Conservation (phyloP, 2,329 filamentous ascomycete genomes). For the Botrytis elliptica region DNA sequence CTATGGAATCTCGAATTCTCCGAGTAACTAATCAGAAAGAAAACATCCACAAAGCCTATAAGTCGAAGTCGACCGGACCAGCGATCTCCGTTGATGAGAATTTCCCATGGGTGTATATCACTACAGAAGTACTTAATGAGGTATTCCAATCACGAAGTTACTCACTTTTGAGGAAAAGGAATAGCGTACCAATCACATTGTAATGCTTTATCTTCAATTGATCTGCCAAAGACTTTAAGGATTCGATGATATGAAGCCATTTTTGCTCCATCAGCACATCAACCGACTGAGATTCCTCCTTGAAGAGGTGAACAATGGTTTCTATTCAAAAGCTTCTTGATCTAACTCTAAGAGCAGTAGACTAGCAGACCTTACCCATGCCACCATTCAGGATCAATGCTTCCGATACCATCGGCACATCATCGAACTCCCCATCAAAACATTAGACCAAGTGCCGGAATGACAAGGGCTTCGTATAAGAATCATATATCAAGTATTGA, state of each 20-base stretch:
- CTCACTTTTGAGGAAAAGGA: neutral
- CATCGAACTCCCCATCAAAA: neutral
- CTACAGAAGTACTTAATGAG: slow-evolving; percentile 24
- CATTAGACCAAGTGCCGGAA: neutral
- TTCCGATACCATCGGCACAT: neutral
- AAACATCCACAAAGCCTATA: slow-evolving; percentile 41
- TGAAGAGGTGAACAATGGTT: rapidly evolving
- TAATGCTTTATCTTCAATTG: slow-evolving; percentile 37
- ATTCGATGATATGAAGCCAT: slow-evolving; percentile 42
- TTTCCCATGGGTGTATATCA: slow-evolving; percentile 41
- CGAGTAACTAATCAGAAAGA: slow-evolving; percentile 41
- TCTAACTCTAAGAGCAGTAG: neutral
- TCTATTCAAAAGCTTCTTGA: neutral
- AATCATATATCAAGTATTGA: neutral
- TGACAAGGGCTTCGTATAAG: neutral
- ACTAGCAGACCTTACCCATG: neutral
- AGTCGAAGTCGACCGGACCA: slow-evolving; percentile 40
- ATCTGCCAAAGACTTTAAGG: slow-evolving; percentile 38
- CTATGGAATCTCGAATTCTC: slow-evolving; percentile 38
- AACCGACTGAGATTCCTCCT: neutral
- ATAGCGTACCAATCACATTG: slow-evolving; percentile 38
- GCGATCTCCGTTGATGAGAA: slow-evolving; percentile 37
- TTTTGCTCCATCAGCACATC: slow-evolving; percentile 4
- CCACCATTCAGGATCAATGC: neutral
- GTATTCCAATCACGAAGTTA: neutral